These are phyloP conservation scores for Arthrobotrys entomopaga DNA, from an alignment of 2,329 filamentous ascomycete genomes.

Conservation along the genomic window DNA sequence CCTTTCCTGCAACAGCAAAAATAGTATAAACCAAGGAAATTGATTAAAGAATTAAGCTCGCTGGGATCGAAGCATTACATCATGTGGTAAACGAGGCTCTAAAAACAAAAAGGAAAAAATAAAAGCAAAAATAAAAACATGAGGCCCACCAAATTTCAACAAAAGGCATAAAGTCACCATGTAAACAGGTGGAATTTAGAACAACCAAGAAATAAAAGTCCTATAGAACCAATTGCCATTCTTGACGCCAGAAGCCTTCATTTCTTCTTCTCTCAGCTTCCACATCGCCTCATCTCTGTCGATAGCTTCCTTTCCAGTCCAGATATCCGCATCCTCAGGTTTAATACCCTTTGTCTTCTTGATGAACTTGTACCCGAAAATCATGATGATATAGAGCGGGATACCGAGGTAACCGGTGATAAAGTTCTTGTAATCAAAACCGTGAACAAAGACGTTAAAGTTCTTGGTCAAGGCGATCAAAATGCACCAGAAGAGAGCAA, in stretches of 20 bases:
- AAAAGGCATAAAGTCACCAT: neutral
- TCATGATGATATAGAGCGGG: constrained; percentile 75
- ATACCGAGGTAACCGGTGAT: constrained; percentile 82
- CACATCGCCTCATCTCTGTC: constrained; percentile 77
- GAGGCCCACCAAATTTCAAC: neutral
- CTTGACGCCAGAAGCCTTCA: constrained; percentile 58
- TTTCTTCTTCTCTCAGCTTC: constrained; percentile 64
- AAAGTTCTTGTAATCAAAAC: constrained; percentile 79
- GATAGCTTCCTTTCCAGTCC: constrained; percentile 76
- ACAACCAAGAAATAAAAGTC: constrained; percentile 71
- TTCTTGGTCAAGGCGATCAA: constrained; percentile 85
- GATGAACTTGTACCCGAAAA: constrained; percentile 74
- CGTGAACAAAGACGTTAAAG: constrained; percentile 75
- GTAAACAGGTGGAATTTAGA: constrained; percentile 62
- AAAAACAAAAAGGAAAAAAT: constrained; percentile 13
- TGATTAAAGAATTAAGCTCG: constrained; percentile 26
- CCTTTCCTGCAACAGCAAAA: no score
- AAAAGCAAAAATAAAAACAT: constrained; percentile 14
- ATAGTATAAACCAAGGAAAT: neutral
- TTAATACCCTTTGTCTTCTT: constrained; percentile 69
- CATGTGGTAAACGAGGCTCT: neutral
- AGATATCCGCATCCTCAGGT: constrained; percentile 74
- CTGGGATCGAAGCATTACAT: constrained; percentile 35
- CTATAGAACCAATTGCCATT: constrained; percentile 68
- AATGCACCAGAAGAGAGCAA: constrained; percentile 75